These are phyloP conservation scores for Xylariaceae sp. DNA, from an alignment of 2,329 filamentous ascomycete species.

Conservation along the genomic window DNA sequence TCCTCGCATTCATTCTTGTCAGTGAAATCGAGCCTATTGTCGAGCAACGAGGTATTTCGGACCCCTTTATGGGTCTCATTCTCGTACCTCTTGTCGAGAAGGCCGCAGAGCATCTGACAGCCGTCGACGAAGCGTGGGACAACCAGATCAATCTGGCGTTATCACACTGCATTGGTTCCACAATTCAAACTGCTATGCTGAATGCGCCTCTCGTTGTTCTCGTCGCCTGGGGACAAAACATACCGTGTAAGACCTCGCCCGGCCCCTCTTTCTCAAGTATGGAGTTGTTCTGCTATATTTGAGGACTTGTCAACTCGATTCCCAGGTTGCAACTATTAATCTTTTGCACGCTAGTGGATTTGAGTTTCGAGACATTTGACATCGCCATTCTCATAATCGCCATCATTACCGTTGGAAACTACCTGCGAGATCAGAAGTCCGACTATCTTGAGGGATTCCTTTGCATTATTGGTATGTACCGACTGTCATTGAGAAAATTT, in stretches of 20 bases:
- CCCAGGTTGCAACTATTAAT: no score
- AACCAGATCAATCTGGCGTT: conserved; percentile 82
- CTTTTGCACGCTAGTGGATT: conserved; percentile 51
- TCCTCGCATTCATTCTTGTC: conserved; percentile 72
- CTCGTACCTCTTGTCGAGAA: conserved; percentile 81
- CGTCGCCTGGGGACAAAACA: conserved; percentile 73
- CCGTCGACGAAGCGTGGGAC: conserved; percentile 80
- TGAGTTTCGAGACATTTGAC: conserved; percentile 87
- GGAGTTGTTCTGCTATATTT: no score
- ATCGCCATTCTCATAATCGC: conserved; percentile 75
- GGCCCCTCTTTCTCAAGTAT: no score
- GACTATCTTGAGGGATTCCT: conserved; percentile 87
- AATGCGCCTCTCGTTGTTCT: conserved; percentile 81
- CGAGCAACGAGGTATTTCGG: conserved; percentile 40
- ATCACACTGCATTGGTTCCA: conserved; percentile 80
- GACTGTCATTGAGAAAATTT: no score
- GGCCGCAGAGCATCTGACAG: conserved; percentile 78
- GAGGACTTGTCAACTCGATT: no score
- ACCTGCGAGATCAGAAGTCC: conserved; percentile 80
- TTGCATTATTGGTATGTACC: conserved; percentile 53
- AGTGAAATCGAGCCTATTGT: conserved; percentile 63
- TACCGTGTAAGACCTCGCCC: conserved; percentile 28
- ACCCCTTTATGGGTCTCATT: conserved; percentile 64
- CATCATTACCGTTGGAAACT: conserved; percentile 83
- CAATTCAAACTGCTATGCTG: conserved; percentile 83